A percentile compares a stretch with the other conserved stretches of the same genome.
These are phyloP conservation scores for Trichomonas vaginalis DNA, from an alignment of 208 protist species.

Conservation along the genomic window DNA sequence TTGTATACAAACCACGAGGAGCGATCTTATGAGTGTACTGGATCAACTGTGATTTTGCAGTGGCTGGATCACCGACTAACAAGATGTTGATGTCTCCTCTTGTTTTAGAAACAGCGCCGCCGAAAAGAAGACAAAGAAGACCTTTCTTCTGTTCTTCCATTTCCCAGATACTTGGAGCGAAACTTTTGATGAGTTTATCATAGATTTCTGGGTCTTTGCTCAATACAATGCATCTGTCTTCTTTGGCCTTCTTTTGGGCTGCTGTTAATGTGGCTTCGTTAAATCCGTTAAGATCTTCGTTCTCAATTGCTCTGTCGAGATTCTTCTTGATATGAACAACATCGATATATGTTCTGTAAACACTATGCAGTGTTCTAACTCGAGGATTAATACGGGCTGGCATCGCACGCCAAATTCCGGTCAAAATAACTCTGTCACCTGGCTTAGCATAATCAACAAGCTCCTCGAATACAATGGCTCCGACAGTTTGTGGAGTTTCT, in stretches of 20 bases:
- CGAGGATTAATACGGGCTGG: conserved; percentile 66
- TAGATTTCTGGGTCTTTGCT: conserved; percentile 65
- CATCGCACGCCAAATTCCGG: conserved; percentile 74
- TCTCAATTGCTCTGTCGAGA: background rate
- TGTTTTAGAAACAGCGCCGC: conserved; percentile 53
- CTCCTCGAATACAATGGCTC: conserved; percentile 69
- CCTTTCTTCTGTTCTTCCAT: conserved; percentile 94
- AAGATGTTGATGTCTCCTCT: conserved; percentile 92
- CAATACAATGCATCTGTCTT: conserved; percentile 33
- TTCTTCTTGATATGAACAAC: conserved; percentile 66
- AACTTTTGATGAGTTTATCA: conserved; percentile 65
- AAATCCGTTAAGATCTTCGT: conserved; percentile 20
- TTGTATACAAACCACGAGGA: conserved; percentile 91
- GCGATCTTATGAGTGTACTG: conserved; percentile 88
- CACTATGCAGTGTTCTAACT: conserved; percentile 57
- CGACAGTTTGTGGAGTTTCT: conserved; percentile 90
- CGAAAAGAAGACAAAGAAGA: conserved; percentile 91
- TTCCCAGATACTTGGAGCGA: conserved; percentile 89
- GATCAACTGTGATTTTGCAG: conserved; percentile 96
- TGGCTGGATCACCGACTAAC: conserved; percentile 93
- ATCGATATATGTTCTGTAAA: conserved; percentile 87
- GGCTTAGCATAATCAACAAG: conserved; percentile 80
- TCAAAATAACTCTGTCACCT: conserved; percentile 87
- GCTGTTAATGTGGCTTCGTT: conserved; percentile 23
- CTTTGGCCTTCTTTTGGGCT: conserved; percentile 10